phyloP scores from a whole-genome alignment of 768 basidiomycete species.

The Clitopilus hobsonii region DNA sequence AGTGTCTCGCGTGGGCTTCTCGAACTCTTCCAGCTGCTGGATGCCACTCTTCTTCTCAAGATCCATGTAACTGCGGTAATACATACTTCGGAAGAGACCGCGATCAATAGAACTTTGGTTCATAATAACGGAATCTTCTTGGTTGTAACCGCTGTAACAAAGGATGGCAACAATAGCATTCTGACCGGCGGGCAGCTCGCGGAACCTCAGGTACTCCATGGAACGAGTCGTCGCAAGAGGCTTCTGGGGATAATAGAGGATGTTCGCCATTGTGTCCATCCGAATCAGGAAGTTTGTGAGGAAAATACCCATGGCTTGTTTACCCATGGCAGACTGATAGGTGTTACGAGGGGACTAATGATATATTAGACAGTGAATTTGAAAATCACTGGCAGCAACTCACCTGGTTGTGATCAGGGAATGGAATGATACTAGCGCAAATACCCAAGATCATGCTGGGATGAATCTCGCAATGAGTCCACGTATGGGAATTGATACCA shows the following conservation, averaged over 20 bases:
- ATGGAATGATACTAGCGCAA: conserved; percentile 98
- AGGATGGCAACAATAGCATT: conserved; percentile 98
- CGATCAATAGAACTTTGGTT: conserved; percentile 98
- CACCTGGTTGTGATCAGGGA: conserved; percentile 99
- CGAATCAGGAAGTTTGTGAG: conserved; percentile 97
- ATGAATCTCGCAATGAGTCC: conserved; percentile 99
- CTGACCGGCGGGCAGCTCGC: conserved; percentile 97
- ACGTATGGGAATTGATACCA: conserved; percentile 80
- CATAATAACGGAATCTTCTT: conserved; percentile 99
- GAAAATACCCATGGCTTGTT: conserved; percentile 99
- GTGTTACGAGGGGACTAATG: conserved; percentile 96
- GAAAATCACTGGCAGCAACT: conserved; percentile 18
- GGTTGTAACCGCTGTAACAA: conserved; percentile 99
- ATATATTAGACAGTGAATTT: neutral
- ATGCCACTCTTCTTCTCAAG: conserved; percentile 95
- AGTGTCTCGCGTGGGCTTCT: conserved; percentile 89
- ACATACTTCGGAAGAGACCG: conserved; percentile 96
- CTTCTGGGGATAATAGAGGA: conserved; percentile 98
- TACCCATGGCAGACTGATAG: conserved; percentile 99
- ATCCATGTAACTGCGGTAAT: conserved; percentile 98
- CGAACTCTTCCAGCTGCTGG: conserved; percentile 91
- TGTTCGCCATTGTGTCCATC: conserved; percentile 99
- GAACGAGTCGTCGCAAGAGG: conserved; percentile 97
- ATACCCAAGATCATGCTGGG: conserved; percentile 99
- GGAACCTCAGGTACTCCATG: conserved; percentile 99